Conservation (phyloP, 257 asterid genomes). For the Striga asiatica region DNA sequence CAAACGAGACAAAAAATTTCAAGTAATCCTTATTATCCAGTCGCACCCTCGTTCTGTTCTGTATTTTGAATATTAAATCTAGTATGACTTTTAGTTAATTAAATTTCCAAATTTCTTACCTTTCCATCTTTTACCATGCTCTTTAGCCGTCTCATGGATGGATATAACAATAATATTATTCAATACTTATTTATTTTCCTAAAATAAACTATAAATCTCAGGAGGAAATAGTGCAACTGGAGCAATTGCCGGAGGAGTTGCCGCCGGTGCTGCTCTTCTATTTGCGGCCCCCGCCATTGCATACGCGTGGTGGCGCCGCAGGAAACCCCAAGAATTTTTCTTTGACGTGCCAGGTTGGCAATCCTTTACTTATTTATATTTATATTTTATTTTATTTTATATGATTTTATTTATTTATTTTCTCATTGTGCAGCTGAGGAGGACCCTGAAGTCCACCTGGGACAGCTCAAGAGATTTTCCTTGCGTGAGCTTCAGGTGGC, state of each 20-base stretch:
- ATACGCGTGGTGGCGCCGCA: slow-evolving; percentile 58
- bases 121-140: too few species aligned
- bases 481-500: slow-evolving; percentile 49
- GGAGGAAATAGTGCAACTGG: slow-evolving; percentile 39
- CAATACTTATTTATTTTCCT: neutral
- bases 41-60: too few species aligned
- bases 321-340: slow-evolving; percentile 47
- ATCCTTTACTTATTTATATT: slow-evolving; percentile 7
- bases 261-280: slow-evolving; percentile 53
- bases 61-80: too few species aligned
- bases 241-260: slow-evolving; percentile 58
- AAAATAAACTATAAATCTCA: slow-evolving; percentile 11
- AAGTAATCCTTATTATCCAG: too few species aligned
- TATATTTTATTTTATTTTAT: too few species aligned
- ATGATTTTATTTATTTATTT: too few species aligned
- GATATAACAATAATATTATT: too few species aligned
- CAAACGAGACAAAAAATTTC: too few species aligned
- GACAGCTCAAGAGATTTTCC: slow-evolving; percentile 48
- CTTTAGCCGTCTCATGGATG: too few species aligned
- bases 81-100: too few species aligned
- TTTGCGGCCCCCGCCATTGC: slow-evolving; percentile 57
- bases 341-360: slow-evolving; percentile 49
- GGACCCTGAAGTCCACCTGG: slow-evolving; percentile 54
- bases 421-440: slow-evolving; percentile 60
- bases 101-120: too few species aligned